phyloP scores from a whole-genome alignment of 1,284 basidiomycete genomes.

The Neotropicomus parvogracilis region DNA sequence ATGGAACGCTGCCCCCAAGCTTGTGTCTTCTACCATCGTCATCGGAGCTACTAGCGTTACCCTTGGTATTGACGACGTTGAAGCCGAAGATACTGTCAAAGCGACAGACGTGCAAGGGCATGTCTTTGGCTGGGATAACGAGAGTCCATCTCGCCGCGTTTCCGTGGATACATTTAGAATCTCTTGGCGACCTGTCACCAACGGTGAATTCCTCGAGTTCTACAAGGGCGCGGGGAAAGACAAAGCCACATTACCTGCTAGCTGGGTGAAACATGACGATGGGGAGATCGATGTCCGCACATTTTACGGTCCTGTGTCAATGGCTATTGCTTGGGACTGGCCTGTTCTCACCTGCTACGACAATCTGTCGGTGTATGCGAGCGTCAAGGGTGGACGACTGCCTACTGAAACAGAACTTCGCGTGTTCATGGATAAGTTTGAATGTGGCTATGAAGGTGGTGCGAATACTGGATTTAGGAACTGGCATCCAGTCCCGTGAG shows the following conservation, averaged over 20 bases:
- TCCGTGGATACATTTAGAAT: conserved; percentile 66
- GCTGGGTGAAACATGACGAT: conserved; percentile 55
- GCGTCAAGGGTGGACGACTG: conserved; percentile 82
- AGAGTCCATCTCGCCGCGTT: conserved; percentile 67
- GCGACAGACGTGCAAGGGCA: conserved; percentile 47
- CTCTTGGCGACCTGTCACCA: conserved; percentile 83
- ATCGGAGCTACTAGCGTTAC: conserved; percentile 61
- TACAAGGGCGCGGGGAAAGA: conserved; percentile 41
- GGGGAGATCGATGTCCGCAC: conserved; percentile 70
- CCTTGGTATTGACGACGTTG: conserved; percentile 84
- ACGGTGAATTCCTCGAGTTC: conserved; percentile 70
- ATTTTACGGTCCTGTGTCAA: conserved; percentile 79
- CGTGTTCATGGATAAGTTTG: conserved; percentile 70
- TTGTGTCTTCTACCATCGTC: conserved; percentile 43
- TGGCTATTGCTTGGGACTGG: conserved; percentile 80
- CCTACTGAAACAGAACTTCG: conserved; percentile 89
- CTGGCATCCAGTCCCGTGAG: conserved; percentile 91
- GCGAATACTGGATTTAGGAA: conserved; percentile 86
- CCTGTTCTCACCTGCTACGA: conserved; percentile 82
- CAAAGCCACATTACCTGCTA: conserved; percentile 49
- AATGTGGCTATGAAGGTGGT: conserved; percentile 66
- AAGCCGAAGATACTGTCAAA: conserved; percentile 58
- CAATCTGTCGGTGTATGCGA: conserved; percentile 77
- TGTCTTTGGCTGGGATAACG: conserved; percentile 96
- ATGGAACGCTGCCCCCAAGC: conserved; percentile 59